These are phyloP conservation scores for Saturnispora ahearnii DNA, from an alignment of 805 yeast species.

Conservation along the genomic window DNA sequence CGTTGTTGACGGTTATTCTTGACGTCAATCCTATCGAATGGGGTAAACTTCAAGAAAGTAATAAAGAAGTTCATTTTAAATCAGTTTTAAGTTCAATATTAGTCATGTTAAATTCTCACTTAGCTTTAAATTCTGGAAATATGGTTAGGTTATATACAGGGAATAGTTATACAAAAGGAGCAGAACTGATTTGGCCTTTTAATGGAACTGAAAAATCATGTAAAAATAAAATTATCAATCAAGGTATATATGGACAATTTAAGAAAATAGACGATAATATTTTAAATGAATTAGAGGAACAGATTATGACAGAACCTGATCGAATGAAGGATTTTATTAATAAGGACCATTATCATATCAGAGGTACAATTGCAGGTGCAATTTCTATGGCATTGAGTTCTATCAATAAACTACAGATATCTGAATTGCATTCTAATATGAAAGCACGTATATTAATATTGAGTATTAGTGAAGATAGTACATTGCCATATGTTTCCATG, in stretches of 20 bases:
- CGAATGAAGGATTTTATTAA: conserved; percentile 16
- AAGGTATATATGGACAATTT: conserved; percentile 80
- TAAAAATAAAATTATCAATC: conserved; percentile 29
- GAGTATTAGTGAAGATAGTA: conserved; percentile 62
- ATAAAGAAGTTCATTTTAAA: conserved; percentile 36
- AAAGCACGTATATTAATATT: conserved; percentile 60
- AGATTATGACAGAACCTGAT: conserved; percentile 30
- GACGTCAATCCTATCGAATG: conserved; percentile 73
- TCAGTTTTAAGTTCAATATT: conserved; percentile 57
- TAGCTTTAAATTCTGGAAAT: conserved; percentile 77
- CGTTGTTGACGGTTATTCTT: conserved; percentile 65
- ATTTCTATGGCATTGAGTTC: conserved; percentile 74
- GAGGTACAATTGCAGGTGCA: conserved; percentile 62
- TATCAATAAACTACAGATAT: conserved; percentile 55
- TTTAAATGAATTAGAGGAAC: conserved; percentile 44
- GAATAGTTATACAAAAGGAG: conserved; percentile 48
- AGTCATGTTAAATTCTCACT: conserved; percentile 78
- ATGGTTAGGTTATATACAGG: conserved; percentile 75
- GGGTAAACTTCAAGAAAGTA: conserved; percentile 34
- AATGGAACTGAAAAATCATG: conserved; percentile 8
- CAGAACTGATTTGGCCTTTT: conserved; percentile 61
- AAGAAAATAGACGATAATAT: conserved; percentile 69
- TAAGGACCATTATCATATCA: conserved; percentile 27
- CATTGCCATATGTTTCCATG: conserved; percentile 78
- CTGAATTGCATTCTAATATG: conserved; percentile 36